Base-by-base conservation (phyloP, 2,329 filamentous ascomycete species). In the Ophiostoma ulmi region DNA sequence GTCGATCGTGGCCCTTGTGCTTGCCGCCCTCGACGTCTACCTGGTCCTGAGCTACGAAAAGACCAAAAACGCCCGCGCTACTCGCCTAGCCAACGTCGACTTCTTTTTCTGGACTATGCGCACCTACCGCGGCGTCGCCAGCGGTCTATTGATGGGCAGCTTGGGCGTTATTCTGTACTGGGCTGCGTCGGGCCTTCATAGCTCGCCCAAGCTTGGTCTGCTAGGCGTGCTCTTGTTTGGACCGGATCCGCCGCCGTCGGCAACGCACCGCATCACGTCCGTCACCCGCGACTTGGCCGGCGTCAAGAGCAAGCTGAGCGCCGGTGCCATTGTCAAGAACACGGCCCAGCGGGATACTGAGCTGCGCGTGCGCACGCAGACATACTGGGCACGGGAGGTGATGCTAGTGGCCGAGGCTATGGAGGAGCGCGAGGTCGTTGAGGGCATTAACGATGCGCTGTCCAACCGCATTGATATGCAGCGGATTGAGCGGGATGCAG, bases 321-420 rank as follows among this genome's bases (percentile, higher is more conserved):
- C 91, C 0, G 81, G 91, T 52, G 91, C 88, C 8, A 88, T 97
- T 71, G 81, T 97, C 65, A 87, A 90, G 78, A 97, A 97, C 81
- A 92, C 92, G 2, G 86, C 91, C 20, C 83, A 90, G 71, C 83
- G 94, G 70, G 92, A 97, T 80, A 84, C 87, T 73, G 86, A 85
- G 63, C 81, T 97, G 78, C 87, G 93, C 72, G 83, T 80, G 2
- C 85, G 86, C 71, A 85, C 86, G 68, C 86, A 90, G 75, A 85
- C 83, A 20, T 97, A 97, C 80, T 98, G 94, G 94, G 81, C 83
- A 11, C 89, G 90, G 64, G 92, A 97, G 81, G 90, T 88, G 7
- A 82, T 86, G 69, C 79, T 92, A 39, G 92, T 91, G 86, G 82
- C 85, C 48, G 88, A 90, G 76, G 88, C 91, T 35, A 90, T 96